These are phyloP conservation scores for Agarophyton chilense DNA, from an alignment of 23 red algal genomes.

Conservation along the genomic window DNA sequence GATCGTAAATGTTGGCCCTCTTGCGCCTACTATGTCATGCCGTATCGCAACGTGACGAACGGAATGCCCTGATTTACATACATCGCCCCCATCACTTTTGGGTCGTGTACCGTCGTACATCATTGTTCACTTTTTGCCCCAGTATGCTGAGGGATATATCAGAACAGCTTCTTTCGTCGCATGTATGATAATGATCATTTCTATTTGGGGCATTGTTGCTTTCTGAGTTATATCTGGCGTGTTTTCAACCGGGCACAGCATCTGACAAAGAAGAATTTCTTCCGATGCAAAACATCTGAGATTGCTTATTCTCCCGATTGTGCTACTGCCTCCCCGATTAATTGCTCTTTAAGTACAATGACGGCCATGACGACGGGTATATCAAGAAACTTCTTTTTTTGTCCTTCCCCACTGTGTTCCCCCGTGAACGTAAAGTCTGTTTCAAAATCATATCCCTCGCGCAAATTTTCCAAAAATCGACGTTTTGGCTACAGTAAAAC, in stretches of 20 bases:
- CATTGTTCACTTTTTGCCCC: conserved; percentile 6
- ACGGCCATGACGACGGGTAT: no score
- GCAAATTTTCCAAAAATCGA: no score
- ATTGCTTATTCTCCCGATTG: no score
- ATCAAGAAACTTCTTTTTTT: no score
- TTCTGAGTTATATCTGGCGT: neutral
- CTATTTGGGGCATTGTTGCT: neutral
- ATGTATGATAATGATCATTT: conserved; percentile 13
- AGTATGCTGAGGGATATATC: conserved; percentile 16
- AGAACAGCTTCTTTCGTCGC: conserved; percentile 17
- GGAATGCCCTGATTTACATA: neutral
- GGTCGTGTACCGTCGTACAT: conserved; percentile 2
- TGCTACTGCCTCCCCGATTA: no score
- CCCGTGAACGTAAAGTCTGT: no score
- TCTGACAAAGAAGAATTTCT: no score
- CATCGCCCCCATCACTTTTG: conserved; percentile 17
- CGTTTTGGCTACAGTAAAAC: no score
- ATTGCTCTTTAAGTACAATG: no score
- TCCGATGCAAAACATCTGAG: no score
- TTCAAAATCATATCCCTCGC: no score
- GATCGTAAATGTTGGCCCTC: neutral
- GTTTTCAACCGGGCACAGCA: neutral
- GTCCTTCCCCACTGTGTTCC: no score
- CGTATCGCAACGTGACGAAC: neutral
- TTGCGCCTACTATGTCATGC: neutral